Percentiles rank a stretch among this genome's conserved stretches.
These are phyloP conservation scores for Mycosphaerelloides madeirae DNA, from an alignment of 2,329 filamentous ascomycete species.

Conservation along the genomic window DNA sequence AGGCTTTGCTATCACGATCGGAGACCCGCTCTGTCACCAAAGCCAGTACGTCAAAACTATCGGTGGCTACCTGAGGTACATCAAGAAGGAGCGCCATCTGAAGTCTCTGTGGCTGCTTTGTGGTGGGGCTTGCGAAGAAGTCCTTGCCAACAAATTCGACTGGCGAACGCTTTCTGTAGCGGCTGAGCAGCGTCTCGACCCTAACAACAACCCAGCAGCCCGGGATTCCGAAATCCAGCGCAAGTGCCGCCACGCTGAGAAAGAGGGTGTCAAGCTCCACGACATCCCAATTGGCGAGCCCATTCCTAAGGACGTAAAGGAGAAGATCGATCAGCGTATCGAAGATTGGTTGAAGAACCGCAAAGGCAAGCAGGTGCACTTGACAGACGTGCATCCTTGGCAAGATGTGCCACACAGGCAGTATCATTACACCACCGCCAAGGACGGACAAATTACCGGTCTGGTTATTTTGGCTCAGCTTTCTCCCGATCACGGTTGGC, in stretches of 20 bases:
- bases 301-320: conserved; percentile 61
- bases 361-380: conserved; percentile 80
- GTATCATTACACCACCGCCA: conserved; percentile 75
- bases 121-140: conserved; percentile 71
- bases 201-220: conserved; percentile 61
- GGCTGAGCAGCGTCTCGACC: conserved; percentile 81
- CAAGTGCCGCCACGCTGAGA: conserved; percentile 76
- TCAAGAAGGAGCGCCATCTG: conserved; percentile 65
- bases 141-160: conserved; percentile 72
- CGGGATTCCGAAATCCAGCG: conserved; percentile 63
- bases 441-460: conserved; percentile 65
- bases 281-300: conserved; percentile 63
- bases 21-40: conserved; percentile 78
- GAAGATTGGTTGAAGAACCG: conserved; percentile 73
- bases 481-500: conserved; percentile 76
- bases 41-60: conserved; percentile 72
- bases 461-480: conserved; percentile 82
- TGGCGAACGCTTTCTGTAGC: conserved; percentile 88
- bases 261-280: conserved; percentile 75
- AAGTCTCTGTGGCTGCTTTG: conserved; percentile 87
- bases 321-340: conserved; percentile 67
- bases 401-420: conserved; percentile 75
- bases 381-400: conserved; percentile 88
- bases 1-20: conserved; percentile 77
- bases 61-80: conserved; percentile 66